Percentiles rank a stretch among this genome's conserved stretches.
phyloP scores from a whole-genome alignment of 2,329 filamentous ascomycete genomes.

The Trichophyton benhamiae region DNA sequence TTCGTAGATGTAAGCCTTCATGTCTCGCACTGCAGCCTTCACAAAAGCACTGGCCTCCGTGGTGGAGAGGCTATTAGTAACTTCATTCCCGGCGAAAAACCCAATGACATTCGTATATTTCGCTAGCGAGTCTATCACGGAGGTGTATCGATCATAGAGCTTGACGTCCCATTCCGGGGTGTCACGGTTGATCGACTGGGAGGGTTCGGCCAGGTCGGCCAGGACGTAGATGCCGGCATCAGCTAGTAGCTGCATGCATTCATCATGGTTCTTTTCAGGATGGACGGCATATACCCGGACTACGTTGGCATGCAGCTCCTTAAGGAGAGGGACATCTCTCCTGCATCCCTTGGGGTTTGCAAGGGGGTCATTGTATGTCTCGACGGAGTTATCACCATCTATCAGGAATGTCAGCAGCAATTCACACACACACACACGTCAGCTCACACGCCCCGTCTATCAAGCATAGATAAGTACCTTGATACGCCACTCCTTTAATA shows the following conservation, averaged over 20 bases:
- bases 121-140: conserved; percentile 67
- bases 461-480: conserved; percentile 30
- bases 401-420: conserved; percentile 18
- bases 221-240: conserved; percentile 90
- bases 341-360: conserved; percentile 58
- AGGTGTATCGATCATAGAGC: conserved; percentile 68
- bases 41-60: conserved; percentile 85
- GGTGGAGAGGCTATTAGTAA: conserved; percentile 79
- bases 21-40: conserved; percentile 94
- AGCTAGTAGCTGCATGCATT: conserved; percentile 72
- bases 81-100: conserved; percentile 98
- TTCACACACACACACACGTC: background rate
- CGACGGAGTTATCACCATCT: conserved; percentile 40
- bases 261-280: conserved; percentile 61
- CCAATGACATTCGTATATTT: conserved; percentile 86
- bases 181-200: conserved; percentile 72
- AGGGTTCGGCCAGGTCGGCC: conserved; percentile 75
- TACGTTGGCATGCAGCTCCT: conserved; percentile 71
- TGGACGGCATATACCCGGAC: conserved; percentile 94
- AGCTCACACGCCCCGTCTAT: background rate
- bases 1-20: conserved; percentile 80
- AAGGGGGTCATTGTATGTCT: conserved; percentile 69
- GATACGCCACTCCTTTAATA: conserved; percentile 91
- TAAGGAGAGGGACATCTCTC: conserved; percentile 73
- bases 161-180: conserved; percentile 66